Evolutionary conservation across 2,329 filamentous ascomycete species (phyloP).

Genomic region (Colletotrichum sp.): DNA sequence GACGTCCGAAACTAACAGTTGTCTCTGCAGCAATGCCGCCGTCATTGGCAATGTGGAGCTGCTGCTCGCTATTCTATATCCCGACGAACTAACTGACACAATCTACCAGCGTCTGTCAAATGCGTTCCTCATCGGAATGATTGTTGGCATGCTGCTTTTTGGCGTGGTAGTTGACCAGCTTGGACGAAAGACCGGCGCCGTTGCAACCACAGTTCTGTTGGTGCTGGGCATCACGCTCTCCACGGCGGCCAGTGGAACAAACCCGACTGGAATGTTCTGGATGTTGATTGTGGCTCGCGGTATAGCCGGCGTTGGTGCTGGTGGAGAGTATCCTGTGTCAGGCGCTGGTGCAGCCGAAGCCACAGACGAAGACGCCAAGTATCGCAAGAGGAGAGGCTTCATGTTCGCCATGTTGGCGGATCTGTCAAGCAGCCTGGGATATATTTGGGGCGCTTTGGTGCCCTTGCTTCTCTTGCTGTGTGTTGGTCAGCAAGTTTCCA

Average conservation of each 20-base stretch:
- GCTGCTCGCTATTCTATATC: constrained; percentile 44
- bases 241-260: constrained; percentile 46
- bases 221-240: constrained; percentile 51
- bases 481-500: constrained; percentile 45
- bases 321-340: constrained; percentile 58
- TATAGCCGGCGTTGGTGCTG: constrained; percentile 47
- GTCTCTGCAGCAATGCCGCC: constrained; percentile 38
- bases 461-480: constrained; percentile 56
- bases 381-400: constrained; percentile 55
- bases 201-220: constrained; percentile 51
- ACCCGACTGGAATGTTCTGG: constrained; percentile 49
- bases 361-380: constrained; percentile 50
- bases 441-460: constrained; percentile 53
- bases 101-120: constrained; percentile 59
- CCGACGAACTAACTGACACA: constrained; percentile 42
- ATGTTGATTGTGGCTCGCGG: constrained; percentile 51
- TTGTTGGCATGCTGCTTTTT: constrained; percentile 60
- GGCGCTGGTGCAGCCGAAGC: constrained; percentile 56
- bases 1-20: not conserved
- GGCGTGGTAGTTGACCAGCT: constrained; percentile 53
- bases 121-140: constrained; percentile 59
- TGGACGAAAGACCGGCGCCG: constrained; percentile 52
- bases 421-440: constrained; percentile 54
- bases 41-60: constrained; percentile 50
- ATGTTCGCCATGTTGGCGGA: constrained; percentile 62